A percentile compares a stretch with the other conserved stretches of the same genome.
Conservation (phyloP, 1,139 yeast species). For the Suhomyces anneliseae region DNA sequence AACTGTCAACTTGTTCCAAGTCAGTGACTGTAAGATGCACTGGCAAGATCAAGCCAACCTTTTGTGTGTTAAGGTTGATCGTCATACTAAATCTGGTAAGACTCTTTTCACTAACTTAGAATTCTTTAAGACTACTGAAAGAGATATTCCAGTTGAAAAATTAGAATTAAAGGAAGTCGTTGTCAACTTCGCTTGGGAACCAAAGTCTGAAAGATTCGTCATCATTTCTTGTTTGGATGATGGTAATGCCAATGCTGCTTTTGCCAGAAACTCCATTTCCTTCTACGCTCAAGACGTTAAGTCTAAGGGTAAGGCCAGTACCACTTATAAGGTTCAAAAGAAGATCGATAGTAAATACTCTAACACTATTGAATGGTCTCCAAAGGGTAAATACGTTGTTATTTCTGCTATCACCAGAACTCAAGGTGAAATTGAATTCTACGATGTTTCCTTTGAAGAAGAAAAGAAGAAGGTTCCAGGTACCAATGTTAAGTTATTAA, state of each 20-base stretch:
- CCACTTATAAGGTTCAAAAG: slow-evolving; percentile 42
- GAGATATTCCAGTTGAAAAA: slow-evolving; percentile 92
- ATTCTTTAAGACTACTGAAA: slow-evolving; percentile 83
- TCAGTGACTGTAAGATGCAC: slow-evolving; percentile 84
- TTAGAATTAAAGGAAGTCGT: slow-evolving; percentile 90
- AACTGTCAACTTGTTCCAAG: slow-evolving; percentile 93
- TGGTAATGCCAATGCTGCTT: slow-evolving; percentile 64
- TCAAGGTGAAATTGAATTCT: slow-evolving; percentile 76
- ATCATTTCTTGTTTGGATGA: slow-evolving; percentile 68
- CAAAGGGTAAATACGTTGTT: slow-evolving; percentile 87
- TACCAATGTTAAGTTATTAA: slow-evolving; percentile 64
- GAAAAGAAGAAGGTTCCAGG: slow-evolving; percentile 44
- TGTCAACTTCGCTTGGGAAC: slow-evolving; percentile 93
- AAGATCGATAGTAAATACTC: slow-evolving; percentile 61
- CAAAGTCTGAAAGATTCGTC: slow-evolving; percentile 83
- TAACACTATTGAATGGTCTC: slow-evolving; percentile 85
- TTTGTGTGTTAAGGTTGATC: slow-evolving; percentile 92
- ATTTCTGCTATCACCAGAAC: slow-evolving; percentile 70
- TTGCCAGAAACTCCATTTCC: slow-evolving; percentile 68
- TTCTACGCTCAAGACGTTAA: slow-evolving; percentile 77
- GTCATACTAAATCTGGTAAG: slow-evolving; percentile 95
- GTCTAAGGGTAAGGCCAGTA: slow-evolving; percentile 27
- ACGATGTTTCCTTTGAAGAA: slow-evolving; percentile 73
- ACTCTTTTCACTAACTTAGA: slow-evolving; percentile 90
- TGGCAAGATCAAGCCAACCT: slow-evolving; percentile 91